Evolutionary conservation across 371 early-diverging fungal species (phyloP).

Genomic region (Rhizopus arrhizus): DNA sequence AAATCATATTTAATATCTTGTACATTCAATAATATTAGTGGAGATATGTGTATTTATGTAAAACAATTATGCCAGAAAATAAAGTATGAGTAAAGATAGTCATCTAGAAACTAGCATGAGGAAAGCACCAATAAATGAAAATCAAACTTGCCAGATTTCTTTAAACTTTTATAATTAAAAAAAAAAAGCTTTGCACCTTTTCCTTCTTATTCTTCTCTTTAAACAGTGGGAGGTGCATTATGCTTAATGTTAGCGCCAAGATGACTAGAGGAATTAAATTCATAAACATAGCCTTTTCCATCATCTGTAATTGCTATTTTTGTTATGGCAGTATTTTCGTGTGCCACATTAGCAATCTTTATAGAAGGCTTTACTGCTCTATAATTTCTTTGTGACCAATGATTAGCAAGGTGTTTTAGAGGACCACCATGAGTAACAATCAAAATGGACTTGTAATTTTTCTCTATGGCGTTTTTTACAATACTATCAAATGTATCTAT

Average conservation of each 20-base stretch:
- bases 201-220: too few relatives aligned
- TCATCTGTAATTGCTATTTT: constrained; percentile 14
- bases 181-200: too few relatives aligned
- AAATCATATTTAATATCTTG: too few relatives aligned
- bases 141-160: too few relatives aligned
- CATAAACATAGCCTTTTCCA: constrained; percentile 13
- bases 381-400: constrained; percentile 27
- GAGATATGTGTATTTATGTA: too few relatives aligned
- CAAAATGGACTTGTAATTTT: constrained; percentile 25
- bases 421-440: constrained; percentile 51
- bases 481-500: constrained; percentile 27
- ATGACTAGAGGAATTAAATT: constrained; percentile 32
- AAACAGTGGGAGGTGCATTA: too few relatives aligned
- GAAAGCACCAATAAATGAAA: too few relatives aligned
- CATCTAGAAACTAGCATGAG: too few relatives aligned
- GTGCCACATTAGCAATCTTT: constrained; percentile 12
- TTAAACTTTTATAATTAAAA: too few relatives aligned
- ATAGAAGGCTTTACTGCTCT: constrained; percentile 1
- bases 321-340: constrained; percentile 48
- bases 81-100: too few relatives aligned
- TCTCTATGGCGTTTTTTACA: constrained; percentile 22
- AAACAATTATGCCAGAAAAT: too few relatives aligned
- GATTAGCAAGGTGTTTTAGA: constrained; percentile 20
- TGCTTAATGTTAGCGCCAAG: neutral
- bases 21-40: too few relatives aligned